Base-by-base conservation (phyloP, 2,329 filamentous ascomycete genomes). In the Verticillium nonalfalfae region DNA sequence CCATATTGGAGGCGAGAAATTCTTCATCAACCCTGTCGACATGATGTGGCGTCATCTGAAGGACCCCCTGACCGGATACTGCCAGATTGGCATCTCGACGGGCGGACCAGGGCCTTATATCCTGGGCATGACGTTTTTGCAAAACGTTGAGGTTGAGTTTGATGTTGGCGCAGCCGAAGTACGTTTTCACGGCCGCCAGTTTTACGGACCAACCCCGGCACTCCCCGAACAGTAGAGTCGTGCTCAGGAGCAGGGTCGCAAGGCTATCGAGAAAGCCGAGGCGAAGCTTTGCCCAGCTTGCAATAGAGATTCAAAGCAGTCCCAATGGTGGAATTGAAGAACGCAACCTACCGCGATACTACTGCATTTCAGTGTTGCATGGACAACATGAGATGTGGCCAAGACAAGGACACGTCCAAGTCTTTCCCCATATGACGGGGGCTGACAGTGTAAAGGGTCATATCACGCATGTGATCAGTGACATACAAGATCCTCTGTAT, bases 71-170 rank as follows among this genome's bases (percentile, higher is more conserved):
- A 81, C 76, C 7, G 79, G 78, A 0, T 74, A 80, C 58, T 84
- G 81, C 67, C 78, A 80, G 63, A 75, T 80, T 36, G 76, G 76
- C 6, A 75, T 83, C 60, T 71, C 78, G 13, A 78, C 70, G 56
- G 79, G 79, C 1, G 76, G 75, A 0, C 64, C 71, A 0, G 78
- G 79, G 7, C 79, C 80, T 7, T 82, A 79, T 61, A 78, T 83
- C 31, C 67, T 84, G 36, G 81, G 82, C 0, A 76, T 79, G 38
- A 75, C 76, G 7, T 85, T 83, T 61, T 68, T 85, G 62, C 77
- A 82, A 67, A 83, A 80, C 60, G 79, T 80, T 2, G 68, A 84
- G 58, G 76, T 77, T 0, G 78, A 82, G 1, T 81, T 80, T 66
- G 78, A 81, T 62, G 70, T 80, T 15, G 78, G 78, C 1, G 76